These are phyloP conservation scores for Ganoderma leucocontextum DNA, from an alignment of 1,284 basidiomycete genomes.

Conservation along the genomic window DNA sequence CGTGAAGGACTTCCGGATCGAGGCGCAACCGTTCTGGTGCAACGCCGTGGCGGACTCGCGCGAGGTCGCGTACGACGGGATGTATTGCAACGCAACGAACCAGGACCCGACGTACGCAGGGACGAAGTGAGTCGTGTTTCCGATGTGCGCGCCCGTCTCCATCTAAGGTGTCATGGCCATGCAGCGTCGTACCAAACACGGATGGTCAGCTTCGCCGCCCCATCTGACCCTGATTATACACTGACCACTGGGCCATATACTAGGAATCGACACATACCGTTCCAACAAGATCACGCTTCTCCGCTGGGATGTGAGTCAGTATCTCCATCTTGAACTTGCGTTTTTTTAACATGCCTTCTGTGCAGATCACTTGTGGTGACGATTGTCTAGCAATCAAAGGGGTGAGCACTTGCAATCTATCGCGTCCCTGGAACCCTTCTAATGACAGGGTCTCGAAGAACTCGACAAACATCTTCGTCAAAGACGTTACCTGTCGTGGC, in stretches of 20 bases:
- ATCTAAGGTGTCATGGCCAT: constrained; percentile 15
- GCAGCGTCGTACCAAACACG: constrained; percentile 69
- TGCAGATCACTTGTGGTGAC: constrained; percentile 62
- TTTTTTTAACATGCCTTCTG: neutral
- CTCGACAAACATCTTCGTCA: constrained; percentile 59
- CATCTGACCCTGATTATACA: neutral
- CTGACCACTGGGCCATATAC: neutral
- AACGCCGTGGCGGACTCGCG: constrained; percentile 63
- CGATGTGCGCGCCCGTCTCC: too few species aligned
- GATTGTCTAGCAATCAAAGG: constrained; percentile 74
- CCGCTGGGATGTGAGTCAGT: constrained; percentile 56
- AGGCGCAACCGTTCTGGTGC: constrained; percentile 73
- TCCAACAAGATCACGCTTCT: constrained; percentile 58
- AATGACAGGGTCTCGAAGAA: constrained; percentile 47
- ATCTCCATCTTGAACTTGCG: fast-evolving
- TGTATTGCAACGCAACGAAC: constrained; percentile 71
- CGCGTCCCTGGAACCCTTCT: neutral
- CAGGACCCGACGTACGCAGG: constrained; percentile 56
- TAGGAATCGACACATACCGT: constrained; percentile 70
- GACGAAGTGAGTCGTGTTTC: constrained; percentile 51
- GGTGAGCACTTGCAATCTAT: constrained; percentile 37
- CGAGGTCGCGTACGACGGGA: constrained; percentile 66
- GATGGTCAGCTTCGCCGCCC: constrained; percentile 50
- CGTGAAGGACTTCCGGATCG: constrained; percentile 63
- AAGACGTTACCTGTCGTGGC: constrained; percentile 63